Evolutionary conservation across 305 asterid species (phyloP), one percentile per base, ranked within the genome.

Genomic region (Plantago coronopus): DNA sequence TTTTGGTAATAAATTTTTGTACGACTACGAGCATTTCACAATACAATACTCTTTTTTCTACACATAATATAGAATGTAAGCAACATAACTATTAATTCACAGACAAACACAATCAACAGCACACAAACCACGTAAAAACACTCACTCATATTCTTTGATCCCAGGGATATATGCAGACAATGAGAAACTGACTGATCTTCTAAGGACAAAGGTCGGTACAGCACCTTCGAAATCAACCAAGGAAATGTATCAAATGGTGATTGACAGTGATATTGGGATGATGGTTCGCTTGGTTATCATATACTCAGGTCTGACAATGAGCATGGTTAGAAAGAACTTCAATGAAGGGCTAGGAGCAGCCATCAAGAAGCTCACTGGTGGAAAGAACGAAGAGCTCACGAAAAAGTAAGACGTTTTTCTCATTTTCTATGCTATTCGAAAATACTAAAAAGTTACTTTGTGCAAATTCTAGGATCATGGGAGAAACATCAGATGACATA

Each of bases 291-390:
- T 79, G 75, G 93, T 85, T 44, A 85, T 85, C 61, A 83, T 81
- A 16, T 85, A 76, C 81, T 70, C 81, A 16, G 54, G 76, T 76
- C 83, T 88, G 16, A 88, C 95, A 38, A 85, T 83, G 86, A 88
- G 72, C 81, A 83, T 81, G 89, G 87, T 83, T 14, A 79, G 83
- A 66, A 85, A 81, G 47, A 85, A 69, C 75, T 85, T 87, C 44
- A 80, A 83, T 27, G 89, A 81, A 74, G 85, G 89, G 54, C 65
- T 85, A 0, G 95, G 89, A 76, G 78, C 86, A 48, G 73, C 95
- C 61, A 83, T 88, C 66, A 83, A 83, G 88, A 88, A 83, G 72
- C 86, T 85, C 66, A 83, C 86, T 8, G 93, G 88, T 54, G 85
- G 78, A 34, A 88, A 79, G 77, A 77, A 81, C 40, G 85, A 75